These are phyloP conservation scores for Pochonia chlamydosporia DNA, from an alignment of 2,329 filamentous ascomycete species.

Conservation along the genomic window DNA sequence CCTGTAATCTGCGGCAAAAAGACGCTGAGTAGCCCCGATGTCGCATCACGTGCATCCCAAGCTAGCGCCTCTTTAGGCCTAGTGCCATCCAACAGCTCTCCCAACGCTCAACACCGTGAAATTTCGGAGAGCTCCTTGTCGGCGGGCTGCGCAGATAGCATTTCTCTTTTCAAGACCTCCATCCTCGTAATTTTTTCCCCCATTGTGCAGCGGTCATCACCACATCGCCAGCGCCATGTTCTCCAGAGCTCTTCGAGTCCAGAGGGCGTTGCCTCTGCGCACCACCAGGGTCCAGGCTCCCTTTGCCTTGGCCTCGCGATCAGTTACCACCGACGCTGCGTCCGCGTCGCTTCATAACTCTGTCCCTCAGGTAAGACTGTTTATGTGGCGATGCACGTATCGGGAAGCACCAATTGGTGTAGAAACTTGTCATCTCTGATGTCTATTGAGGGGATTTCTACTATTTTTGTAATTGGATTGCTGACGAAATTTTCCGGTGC, in stretches of 20 bases:
- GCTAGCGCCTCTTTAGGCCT: conserved; percentile 21
- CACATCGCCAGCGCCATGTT: conserved; percentile 49
- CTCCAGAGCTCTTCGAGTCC: conserved; percentile 60
- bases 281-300: conserved; percentile 39
- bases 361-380: conserved; percentile 40
- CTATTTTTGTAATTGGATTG: background rate
- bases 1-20: background rate
- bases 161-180: conserved; percentile 20
- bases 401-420: background rate
- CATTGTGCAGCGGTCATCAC: conserved; percentile 26
- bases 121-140: conserved; percentile 33
- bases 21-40: background rate
- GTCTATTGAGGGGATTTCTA: too few species aligned
- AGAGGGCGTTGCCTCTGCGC: conserved; percentile 55
- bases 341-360: conserved; percentile 82
- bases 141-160: conserved; percentile 18
- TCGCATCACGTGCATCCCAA: conserved; percentile 17
- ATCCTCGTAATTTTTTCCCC: conserved; percentile 13
- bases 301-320: conserved; percentile 52
- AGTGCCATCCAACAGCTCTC: conserved; percentile 33
- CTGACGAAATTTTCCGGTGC: conserved; percentile 16
- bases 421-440: too few species aligned
- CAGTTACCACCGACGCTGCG: conserved; percentile 92
- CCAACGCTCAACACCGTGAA: conserved; percentile 39
- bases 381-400: background rate